Base-by-base conservation (phyloP, 768 basidiomycete species). In the Chiua virens region DNA sequence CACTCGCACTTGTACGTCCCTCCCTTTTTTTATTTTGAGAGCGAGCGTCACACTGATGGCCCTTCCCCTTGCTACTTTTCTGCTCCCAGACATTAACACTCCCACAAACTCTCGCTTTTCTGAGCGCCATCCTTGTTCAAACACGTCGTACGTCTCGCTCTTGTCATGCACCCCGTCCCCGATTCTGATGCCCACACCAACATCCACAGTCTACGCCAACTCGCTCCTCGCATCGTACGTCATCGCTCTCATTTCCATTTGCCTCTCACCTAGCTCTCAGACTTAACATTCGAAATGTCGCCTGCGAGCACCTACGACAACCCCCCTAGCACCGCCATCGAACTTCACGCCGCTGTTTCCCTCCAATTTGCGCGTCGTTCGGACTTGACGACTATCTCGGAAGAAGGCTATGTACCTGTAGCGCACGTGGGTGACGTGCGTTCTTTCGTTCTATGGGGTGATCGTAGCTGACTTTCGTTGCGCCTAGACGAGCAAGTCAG, bases 161-260 rank as follows among this genome's bases (percentile, higher is more conserved):
- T 27, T 8, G 25, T 11, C 30, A 13, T 11, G 30, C 30, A 9
- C 10, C 11, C 7, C 8, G 30, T 30, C 30, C 6, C 30, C 30
- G 30, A 30, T 30, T 4, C 30, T 30, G 30, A 30, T 9, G 11
- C n/a, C n/a, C 30, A 30, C 30, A 13, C 25, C 30, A 7, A 13
- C 11, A 3, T 7, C 30, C 3, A 30, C 13, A 66, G 65, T 67
- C 10, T 67, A 67, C 10, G 63, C 66, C 42, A 67, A 67, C 49
- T 67, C 65, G 27, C 57, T 67, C 32, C 56, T 67, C 23, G 53
- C 61, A 47, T 67, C 63, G 65, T 67, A 21, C 42, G 60, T 54
- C n/a, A n/a, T 30, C 8, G 3, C 11, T 30, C 11, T 30, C 11
- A 9, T 8, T 30, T 30, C 30, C 11, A 9, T 8, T 28, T 15